Percentiles rank a stretch among this genome's conserved stretches.
Conservation (phyloP, 441 rosid genomes). For the Syzygium syzygioides region DNA sequence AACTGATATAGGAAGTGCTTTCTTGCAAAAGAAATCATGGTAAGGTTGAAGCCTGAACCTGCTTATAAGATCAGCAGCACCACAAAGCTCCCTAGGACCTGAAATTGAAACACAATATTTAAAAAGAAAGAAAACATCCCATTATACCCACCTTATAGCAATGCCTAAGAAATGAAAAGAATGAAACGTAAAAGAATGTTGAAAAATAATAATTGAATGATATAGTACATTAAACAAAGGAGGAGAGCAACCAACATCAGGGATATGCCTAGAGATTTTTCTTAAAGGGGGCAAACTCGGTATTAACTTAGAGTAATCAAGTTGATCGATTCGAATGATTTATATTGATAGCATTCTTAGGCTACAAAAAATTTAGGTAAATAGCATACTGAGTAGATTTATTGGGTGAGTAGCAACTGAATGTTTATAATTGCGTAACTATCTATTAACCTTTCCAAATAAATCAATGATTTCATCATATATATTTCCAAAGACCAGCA, state of each 20-base stretch:
- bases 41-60: conserved; percentile 2
- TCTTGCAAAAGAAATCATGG: background rate
- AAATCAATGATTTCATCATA: background rate
- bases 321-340: background rate
- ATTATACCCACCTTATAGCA: background rate
- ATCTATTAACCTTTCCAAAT: background rate
- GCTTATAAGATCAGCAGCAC: background rate
- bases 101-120: background rate
- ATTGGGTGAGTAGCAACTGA: background rate
- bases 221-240: background rate
- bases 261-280: background rate
- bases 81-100: conserved; percentile 5
- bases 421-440: background rate
- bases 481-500: background rate
- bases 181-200: background rate
- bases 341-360: background rate
- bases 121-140: background rate
- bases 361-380: background rate
- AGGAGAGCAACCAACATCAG: background rate
- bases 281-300: background rate
- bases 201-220: background rate
- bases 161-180: background rate
- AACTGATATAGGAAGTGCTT: background rate
- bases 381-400: background rate
- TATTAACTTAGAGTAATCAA: background rate